Conservation (phyloP, 2,329 filamentous ascomycete species). For the Cordyceps farinosa region DNA sequence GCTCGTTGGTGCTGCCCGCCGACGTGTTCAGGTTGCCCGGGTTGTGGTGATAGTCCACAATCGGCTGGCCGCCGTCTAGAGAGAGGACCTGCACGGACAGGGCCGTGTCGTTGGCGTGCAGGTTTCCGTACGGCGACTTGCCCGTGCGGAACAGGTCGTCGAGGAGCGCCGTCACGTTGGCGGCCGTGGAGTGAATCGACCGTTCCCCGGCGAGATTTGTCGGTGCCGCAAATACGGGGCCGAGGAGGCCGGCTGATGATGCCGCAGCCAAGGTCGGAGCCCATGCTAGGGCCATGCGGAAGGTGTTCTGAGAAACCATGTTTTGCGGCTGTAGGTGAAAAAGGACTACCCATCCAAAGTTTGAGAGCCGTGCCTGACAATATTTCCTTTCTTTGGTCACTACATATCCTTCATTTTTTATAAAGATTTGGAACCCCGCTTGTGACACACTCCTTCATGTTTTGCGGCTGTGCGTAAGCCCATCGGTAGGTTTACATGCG, state of each 20-base stretch:
- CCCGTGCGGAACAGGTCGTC: conserved; percentile 10
- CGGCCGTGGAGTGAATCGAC: neutral
- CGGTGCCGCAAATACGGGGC: neutral
- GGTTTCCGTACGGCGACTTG: conserved; percentile 8
- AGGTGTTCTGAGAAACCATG: too few relatives aligned
- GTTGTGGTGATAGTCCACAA: conserved; percentile 18
- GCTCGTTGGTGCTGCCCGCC: conserved; percentile 15
- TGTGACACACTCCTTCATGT: neutral
- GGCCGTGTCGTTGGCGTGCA: conserved; percentile 17
- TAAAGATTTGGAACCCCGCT: neutral
- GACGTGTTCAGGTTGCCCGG: conserved; percentile 18
- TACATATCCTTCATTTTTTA: neutral
- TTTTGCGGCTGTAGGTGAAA: too few relatives aligned
- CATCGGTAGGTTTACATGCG: too few relatives aligned
- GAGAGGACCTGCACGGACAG: conserved; percentile 19
- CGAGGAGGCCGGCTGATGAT: neutral
- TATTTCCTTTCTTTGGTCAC: neutral
- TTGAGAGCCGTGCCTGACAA: neutral
- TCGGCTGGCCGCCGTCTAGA: neutral
- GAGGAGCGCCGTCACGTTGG: conserved; percentile 1
- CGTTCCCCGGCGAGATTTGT: neutral
- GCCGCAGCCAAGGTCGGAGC: neutral
- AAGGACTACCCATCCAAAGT: too few relatives aligned
- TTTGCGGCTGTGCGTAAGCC: neutral
- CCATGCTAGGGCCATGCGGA: neutral